Evolutionary conservation across 371 early-diverging fungal genomes (phyloP), one percentile per base, ranked within the genome.

Genomic region (Catenaria anguillulae): DNA sequence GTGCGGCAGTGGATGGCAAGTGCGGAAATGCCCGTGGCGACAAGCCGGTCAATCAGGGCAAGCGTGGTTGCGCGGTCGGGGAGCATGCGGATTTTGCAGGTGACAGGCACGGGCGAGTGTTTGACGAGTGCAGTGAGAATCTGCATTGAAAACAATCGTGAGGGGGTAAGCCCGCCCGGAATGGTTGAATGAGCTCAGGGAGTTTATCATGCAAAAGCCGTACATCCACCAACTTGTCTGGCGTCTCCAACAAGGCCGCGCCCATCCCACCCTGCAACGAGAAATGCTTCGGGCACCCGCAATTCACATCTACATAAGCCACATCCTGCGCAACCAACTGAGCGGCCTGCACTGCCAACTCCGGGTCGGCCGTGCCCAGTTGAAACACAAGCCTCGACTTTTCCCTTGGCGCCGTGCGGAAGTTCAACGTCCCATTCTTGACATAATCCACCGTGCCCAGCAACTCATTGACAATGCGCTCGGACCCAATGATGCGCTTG

Each of bases 201-300:
- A 43, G 43, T 23, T 2, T 19, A 17, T 17, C 17, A 23, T 4
- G 21, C 6, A 43, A 17, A 17, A 43, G 43, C 6, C 4, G 43
- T 19, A 48, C 48, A 15, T 8, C 4, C 15, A 26, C 2, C 15
- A 50, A 31, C 29, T 29, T 73, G 45, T 93, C 94, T 8, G 93
- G 94, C 48, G 90, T 77, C 3, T 81, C 71, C 61, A 97, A 71
- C 48, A 97, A 73, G 13, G 93, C 93, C 8, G 94, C 90, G 21
- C 97, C 97, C 97, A 96, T 96, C 15, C 93, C 92, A 26, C 86
- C 91, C 52, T 83, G 82, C n/a, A 94, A 68, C 2, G 93, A 93
- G 65, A 97, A 97, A 64, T 80, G 78, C 65, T 94, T 95, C 0
- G 97, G 97, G 64, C 97, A 97, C 6, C 97, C 97, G 71, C 97